phyloP scores from a whole-genome alignment of 1,139 yeast genomes.

The Wickerhamomyces sp. region DNA sequence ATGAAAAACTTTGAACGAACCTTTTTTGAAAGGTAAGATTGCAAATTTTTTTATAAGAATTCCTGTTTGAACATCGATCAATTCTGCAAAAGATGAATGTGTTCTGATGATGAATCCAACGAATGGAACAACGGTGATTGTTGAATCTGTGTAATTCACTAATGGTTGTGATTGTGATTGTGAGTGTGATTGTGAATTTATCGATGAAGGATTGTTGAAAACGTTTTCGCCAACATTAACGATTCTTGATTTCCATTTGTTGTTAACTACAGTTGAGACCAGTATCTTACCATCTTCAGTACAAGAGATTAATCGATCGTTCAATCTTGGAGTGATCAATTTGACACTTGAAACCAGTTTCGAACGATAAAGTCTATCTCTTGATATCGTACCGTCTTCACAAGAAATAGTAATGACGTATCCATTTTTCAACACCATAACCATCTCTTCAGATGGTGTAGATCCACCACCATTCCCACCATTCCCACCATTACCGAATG shows the following conservation, averaged over 20 bases:
- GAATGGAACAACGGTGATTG: constrained; percentile 50
- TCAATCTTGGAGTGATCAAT: constrained; percentile 65
- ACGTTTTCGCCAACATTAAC: constrained; percentile 42
- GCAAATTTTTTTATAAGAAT: constrained; percentile 48
- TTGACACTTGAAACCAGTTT: constrained; percentile 46
- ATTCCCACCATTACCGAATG: constrained; percentile 16
- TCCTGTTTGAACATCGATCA: constrained; percentile 78
- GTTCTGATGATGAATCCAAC: constrained; percentile 69
- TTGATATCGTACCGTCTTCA: constrained; percentile 37
- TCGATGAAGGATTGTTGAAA: constrained; percentile 35
- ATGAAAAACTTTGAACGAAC: constrained; percentile 63
- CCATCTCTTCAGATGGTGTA: constrained; percentile 30
- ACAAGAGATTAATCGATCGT: constrained; percentile 62
- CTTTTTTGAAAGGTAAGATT: constrained; percentile 59
- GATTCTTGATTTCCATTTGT: constrained; percentile 57
- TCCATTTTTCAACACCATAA: constrained; percentile 39
- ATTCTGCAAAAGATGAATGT: constrained; percentile 47
- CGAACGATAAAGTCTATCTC: constrained; percentile 23
- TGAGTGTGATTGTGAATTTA: constrained; percentile 1
- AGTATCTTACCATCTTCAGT: constrained; percentile 47
- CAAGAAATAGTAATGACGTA: constrained; percentile 43
- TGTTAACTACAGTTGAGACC: constrained; percentile 60
- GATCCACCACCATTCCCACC: constrained; percentile 17
- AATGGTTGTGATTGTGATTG: background rate
- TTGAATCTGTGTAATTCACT: constrained; percentile 22